Base-by-base conservation (phyloP, 2,329 filamentous ascomycete species). In the Monilinia aucupariae region DNA sequence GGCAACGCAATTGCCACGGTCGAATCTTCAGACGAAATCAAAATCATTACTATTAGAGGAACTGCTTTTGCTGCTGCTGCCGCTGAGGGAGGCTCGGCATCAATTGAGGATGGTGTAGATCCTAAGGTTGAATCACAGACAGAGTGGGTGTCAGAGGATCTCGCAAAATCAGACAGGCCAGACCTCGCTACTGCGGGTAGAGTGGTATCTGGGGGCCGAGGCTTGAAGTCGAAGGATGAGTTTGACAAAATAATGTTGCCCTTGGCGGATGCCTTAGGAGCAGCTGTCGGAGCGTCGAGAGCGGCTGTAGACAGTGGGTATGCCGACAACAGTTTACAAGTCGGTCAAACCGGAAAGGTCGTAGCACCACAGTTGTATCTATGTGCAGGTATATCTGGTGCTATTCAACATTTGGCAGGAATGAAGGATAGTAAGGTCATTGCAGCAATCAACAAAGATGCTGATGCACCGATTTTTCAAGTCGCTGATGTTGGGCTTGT, bases 351-450 rank as follows among this genome's bases (percentile, higher is more conserved):
- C 17, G 94, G 94, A 73, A 99, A 99, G 84, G 96, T 97, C 66
- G 93, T 99, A 61, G 94, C 94, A 53, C 94, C 94, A 64, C 88
- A 99, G 77, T 80, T 99, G 65, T 99, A 99, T 75, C 83, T 99
- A 70, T 96, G 92, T 61, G 92, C 93, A 15, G 94, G 94, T 73
- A 97, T 99, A 71, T 96, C 91, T 10, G 94, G 94, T 61, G 94
- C 94, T 27, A 99, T 99, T 71, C 94, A 99, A 79, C 94, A 99
- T 81, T 78, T 99, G 78, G 94, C 94, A 39, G 94, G 94, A 74
- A 99, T 99, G 94, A 99, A 99, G 84, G 94, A 99, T 75, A 97
- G 92, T 81, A 99, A 99, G 81, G 94, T 99, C 64, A 99, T 99
- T 79, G 94, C 93, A 27, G 91, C 91, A 17, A 97, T 99, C 74